Evolutionary conservation across 352 stramenopile species (phyloP).

Genomic region (Globisporangium ultimum): DNA sequence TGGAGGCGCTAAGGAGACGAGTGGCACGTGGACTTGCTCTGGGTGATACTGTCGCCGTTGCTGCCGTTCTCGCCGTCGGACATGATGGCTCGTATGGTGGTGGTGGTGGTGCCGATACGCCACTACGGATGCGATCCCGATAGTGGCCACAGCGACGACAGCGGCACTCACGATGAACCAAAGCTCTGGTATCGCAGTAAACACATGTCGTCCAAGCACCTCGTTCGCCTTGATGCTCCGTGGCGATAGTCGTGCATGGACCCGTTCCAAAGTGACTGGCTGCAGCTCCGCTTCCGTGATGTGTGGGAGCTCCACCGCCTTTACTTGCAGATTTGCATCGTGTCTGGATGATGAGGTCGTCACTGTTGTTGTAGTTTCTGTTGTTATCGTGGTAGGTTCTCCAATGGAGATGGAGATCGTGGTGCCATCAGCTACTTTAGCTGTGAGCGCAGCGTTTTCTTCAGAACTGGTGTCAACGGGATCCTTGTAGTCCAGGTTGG

Average conservation of each 20-base stretch:
- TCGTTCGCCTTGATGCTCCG: too few species aligned
- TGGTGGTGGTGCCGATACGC: not conserved
- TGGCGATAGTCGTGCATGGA: too few species aligned
- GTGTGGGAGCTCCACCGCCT: too few species aligned
- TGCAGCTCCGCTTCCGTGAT: too few species aligned
- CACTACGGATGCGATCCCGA: not conserved
- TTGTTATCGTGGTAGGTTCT: not conserved
- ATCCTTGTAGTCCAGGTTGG: constrained; percentile 29
- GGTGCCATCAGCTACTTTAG: not conserved
- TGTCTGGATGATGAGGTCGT: not conserved
- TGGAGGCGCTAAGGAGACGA: too few species aligned
- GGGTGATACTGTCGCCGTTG: too few species aligned
- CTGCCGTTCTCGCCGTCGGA: too few species aligned
- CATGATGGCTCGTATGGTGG: not conserved
- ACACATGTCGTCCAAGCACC: not conserved
- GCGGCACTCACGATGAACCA: not conserved
- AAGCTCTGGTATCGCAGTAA: not conserved
- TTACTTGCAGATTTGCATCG: too few species aligned
- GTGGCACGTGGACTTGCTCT: not conserved
- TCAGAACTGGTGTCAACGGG: not conserved
- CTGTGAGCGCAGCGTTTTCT: not conserved
- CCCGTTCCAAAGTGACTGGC: too few species aligned
- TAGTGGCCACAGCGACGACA: not conserved
- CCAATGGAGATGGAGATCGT: not conserved
- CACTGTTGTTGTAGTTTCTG: not conserved